Conservation (phyloP, 2,329 filamentous ascomycete species). For the Paraphoma chrysanthemicola region DNA sequence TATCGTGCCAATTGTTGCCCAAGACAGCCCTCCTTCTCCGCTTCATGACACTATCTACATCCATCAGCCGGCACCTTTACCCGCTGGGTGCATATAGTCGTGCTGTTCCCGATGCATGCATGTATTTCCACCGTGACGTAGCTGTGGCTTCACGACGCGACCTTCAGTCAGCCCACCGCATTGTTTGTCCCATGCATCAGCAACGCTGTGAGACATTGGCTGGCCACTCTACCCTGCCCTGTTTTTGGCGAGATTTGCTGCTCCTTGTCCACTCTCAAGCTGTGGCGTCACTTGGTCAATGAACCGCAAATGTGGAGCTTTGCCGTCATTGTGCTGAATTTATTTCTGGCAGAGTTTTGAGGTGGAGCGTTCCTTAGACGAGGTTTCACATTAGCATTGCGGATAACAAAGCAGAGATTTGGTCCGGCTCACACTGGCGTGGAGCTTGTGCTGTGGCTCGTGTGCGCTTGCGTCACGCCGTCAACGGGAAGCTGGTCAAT, state of each 20-base stretch:
- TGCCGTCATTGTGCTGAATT: background rate
- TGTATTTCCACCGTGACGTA: slow-evolving; percentile 11
- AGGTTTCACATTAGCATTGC: no score
- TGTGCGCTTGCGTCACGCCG: slow-evolving; percentile 5
- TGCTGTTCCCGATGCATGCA: background rate
- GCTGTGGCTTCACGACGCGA: slow-evolving; percentile 5
- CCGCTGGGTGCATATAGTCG: background rate
- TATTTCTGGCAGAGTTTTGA: background rate
- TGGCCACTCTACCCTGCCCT: background rate
- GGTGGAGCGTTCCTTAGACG: background rate
- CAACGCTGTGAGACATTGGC: background rate
- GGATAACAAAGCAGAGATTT: background rate
- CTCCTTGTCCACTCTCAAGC: background rate
- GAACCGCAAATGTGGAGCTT: background rate
- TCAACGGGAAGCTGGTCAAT: background rate
- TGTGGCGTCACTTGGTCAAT: background rate
- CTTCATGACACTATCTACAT: background rate
- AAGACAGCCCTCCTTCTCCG: slow-evolving; percentile 6
- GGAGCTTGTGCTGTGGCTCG: background rate
- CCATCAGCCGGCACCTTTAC: background rate
- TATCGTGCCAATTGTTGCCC: background rate
- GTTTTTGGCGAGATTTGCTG: background rate
- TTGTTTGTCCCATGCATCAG: background rate
- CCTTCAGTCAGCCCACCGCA: background rate
- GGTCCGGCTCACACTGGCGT: background rate